Conservation (phyloP, 176 grass and related monocot genomes). For the Puccinellia tenuiflora region DNA sequence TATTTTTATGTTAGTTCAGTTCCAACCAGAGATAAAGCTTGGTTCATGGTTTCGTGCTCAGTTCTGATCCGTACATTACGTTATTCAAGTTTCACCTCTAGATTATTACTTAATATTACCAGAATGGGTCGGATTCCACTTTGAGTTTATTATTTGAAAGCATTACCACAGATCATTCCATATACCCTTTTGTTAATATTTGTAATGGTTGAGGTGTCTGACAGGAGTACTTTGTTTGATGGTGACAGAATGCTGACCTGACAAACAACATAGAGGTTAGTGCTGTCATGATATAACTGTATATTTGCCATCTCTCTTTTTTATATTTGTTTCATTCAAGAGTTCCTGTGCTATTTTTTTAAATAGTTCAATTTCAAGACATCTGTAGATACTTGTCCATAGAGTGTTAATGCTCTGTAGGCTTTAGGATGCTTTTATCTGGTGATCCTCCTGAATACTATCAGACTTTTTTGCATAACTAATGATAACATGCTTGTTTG, state of each 20-base stretch:
- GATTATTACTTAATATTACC: constrained; percentile 17
- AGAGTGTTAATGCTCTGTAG: neutral
- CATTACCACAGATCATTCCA: neutral
- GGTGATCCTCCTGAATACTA: neutral
- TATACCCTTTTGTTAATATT: constrained; percentile 49
- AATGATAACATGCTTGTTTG: constrained; percentile 32
- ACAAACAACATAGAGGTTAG: constrained; percentile 68
- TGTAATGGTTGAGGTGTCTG: constrained; percentile 74
- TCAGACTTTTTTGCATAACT: constrained; percentile 5
- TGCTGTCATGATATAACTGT: constrained; percentile 16
- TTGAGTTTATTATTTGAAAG: constrained; percentile 21
- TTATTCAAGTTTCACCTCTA: constrained; percentile 15
- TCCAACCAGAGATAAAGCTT: neutral
- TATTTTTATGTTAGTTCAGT: neutral
- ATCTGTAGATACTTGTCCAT: neutral
- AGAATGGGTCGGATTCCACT: constrained; percentile 3
- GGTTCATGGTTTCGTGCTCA: neutral
- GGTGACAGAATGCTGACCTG: constrained; percentile 68
- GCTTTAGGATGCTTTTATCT: constrained; percentile 11
- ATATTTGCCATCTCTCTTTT: constrained; percentile 19
- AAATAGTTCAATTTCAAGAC: neutral
- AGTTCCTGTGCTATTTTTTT: neutral
- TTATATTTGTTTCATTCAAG: constrained; percentile 12
- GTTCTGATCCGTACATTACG: neutral
- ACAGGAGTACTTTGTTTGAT: constrained; percentile 84